Percentiles rank a stretch among this genome's conserved stretches.
phyloP scores from a whole-genome alignment of 2,329 filamentous ascomycete species.

The Xylariaceae sp. region DNA sequence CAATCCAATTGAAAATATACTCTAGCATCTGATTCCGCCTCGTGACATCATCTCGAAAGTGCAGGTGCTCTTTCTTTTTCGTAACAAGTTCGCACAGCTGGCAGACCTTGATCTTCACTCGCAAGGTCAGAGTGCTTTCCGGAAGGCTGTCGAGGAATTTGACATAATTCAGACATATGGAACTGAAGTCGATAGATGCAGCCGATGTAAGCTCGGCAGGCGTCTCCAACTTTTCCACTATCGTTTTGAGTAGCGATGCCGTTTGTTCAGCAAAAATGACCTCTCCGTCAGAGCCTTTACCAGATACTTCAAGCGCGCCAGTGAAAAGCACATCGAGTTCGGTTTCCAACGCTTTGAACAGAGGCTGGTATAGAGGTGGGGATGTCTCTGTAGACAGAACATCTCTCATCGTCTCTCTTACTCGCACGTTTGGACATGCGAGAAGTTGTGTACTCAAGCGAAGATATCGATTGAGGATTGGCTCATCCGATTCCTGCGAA shows the following conservation, averaged over 20 bases:
- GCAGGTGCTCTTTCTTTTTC: conserved; percentile 65
- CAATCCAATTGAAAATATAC: conserved; percentile 67
- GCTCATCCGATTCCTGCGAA: conserved; percentile 59
- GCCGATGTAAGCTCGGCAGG: conserved; percentile 61
- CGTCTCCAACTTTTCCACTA: conserved; percentile 63
- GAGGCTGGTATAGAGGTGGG: conserved; percentile 56
- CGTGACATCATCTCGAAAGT: conserved; percentile 65
- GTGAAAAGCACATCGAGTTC: conserved; percentile 64
- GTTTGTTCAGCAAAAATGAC: conserved; percentile 67
- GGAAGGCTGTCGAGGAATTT: conserved; percentile 61
- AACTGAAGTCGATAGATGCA: conserved; percentile 62
- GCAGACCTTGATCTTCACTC: conserved; percentile 68
- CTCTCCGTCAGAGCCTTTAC: conserved; percentile 56
- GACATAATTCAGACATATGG: conserved; percentile 63
- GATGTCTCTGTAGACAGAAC: conserved; percentile 65
- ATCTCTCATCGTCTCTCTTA: conserved; percentile 65
- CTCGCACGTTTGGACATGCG: conserved; percentile 61
- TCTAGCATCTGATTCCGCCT: conserved; percentile 68
- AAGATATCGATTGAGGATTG: conserved; percentile 59
- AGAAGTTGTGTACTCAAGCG: conserved; percentile 63
- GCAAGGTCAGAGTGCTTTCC: conserved; percentile 54
- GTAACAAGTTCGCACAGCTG: conserved; percentile 65
- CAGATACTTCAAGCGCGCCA: conserved; percentile 49
- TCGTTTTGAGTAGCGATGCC: conserved; percentile 59
- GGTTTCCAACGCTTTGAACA: conserved; percentile 64